Evolutionary conservation across 495 filamentous ascomycete species (phyloP).

Genomic region (Copromyces sp.): DNA sequence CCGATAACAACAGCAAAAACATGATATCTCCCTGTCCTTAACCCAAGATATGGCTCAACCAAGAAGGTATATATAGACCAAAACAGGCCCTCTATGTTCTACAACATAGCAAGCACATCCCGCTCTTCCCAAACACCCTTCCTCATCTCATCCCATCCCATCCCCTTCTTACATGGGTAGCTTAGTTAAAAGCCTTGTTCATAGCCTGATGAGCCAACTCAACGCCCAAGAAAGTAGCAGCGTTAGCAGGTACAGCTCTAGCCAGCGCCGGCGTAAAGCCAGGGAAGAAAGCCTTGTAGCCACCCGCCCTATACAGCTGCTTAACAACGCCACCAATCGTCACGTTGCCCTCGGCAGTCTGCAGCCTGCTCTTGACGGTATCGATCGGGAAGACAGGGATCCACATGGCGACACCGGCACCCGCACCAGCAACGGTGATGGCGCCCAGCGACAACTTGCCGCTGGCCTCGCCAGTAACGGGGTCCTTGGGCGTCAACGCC

Average conservation of each 20-base stretch:
- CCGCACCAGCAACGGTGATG: constrained; percentile 78
- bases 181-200: constrained; percentile 52
- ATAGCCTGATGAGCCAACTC: constrained; percentile 75
- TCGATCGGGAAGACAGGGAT: constrained; percentile 97
- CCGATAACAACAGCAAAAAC: background rate
- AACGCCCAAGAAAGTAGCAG: constrained; percentile 60
- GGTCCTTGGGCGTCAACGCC: constrained; percentile 74
- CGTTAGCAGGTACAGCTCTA: constrained; percentile 91
- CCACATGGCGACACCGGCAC: constrained; percentile 97
- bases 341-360: constrained; percentile 81
- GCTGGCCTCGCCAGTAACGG: constrained; percentile 54
- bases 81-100: background rate
- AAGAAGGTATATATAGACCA: background rate
- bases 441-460: constrained; percentile 70
- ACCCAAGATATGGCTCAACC: background rate
- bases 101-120: background rate
- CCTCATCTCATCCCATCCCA: background rate
- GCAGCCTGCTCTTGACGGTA: constrained; percentile 87
- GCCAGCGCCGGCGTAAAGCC: constrained; percentile 89
- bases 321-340: constrained; percentile 72
- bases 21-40: background rate
- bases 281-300: constrained; percentile 92
- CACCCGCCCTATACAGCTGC: constrained; percentile 68
- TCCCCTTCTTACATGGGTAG: background rate
- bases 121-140: background rate